Evolutionary conservation across 2,329 filamentous ascomycete species (phyloP), one percentile per base, ranked within the genome.

Genomic region (Neoscytalidium dimidiatum): DNA sequence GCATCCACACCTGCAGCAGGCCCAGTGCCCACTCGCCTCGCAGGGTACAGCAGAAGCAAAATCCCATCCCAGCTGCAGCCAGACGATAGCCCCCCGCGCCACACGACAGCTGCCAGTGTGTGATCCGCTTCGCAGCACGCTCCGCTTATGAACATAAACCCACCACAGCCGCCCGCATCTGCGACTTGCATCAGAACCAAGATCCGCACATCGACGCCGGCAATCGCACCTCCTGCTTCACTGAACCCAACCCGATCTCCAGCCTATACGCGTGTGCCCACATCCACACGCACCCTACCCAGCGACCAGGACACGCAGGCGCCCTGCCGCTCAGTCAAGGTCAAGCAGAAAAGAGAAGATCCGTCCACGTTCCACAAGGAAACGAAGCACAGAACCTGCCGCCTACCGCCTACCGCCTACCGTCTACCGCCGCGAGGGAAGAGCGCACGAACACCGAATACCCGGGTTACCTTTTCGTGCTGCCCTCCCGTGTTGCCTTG

Each of bases 61-160:
- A 38, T 17, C 23, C 8, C 7, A 28, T 11, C 11, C 21, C 48
- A 51, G 28, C 26, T 51, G 48, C 48, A 21, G 19, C 38, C 26
- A 51, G 23, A 51, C 48, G 3, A 8, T 8, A 44, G 41, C n/a
- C 7, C 26, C 26, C 38, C 38, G 53, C 38, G 53, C 38, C 53
- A 26, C 38, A 19, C 31, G 38, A n/a, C n/a, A n/a, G n/a, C 33
- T 41, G 33, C 52, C 14, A 14, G 33, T 23, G 13, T 26, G 13
- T 26, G 38, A 38, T 23, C 53, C 53, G 21, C 35, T 19, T 21
- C 17, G 6, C 9, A 46, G 17, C 49, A n/a, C 8, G 6, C 48
- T n/a, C 52, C 52, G 35, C 53, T 43, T 57, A 57, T 57, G 29
- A 51, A 43, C 56, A 41, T 41, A 41, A 57, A 43, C 23, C 51